Evolutionary conservation across 495 filamentous ascomycete genomes (phyloP).

Genomic region (Acidiella bohemica): DNA sequence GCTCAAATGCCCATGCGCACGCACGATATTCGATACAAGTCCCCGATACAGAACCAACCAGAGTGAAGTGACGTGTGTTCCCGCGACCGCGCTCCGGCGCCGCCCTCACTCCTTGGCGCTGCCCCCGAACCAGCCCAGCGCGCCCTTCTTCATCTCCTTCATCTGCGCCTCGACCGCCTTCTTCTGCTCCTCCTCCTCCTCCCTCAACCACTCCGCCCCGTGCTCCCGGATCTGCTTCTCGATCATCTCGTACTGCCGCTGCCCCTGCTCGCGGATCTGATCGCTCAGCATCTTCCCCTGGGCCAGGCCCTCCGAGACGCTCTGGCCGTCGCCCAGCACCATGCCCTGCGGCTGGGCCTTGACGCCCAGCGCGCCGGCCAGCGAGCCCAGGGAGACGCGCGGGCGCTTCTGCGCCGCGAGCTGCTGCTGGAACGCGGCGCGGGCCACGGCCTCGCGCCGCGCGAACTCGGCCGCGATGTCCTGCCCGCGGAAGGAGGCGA

Average conservation of each 20-base stretch:
- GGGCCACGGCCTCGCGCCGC: conserved; percentile 67
- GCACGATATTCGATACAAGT: too few relatives aligned
- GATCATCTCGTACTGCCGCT: conserved; percentile 73
- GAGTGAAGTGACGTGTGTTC: too few relatives aligned
- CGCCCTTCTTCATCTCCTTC: conserved; percentile 64
- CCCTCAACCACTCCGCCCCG: conserved; percentile 84
- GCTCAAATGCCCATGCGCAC: too few relatives aligned
- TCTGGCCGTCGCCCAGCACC: conserved; percentile 51
- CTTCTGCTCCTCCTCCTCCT: conserved; percentile 75
- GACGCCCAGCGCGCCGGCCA: conserved; percentile 61
- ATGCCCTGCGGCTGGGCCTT: conserved; percentile 34
- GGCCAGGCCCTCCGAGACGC: conserved; percentile 55
- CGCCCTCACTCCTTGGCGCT: conserved; percentile 3
- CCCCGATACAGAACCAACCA: too few relatives aligned
- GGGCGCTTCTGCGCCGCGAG: conserved; percentile 56
- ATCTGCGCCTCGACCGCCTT: conserved; percentile 77
- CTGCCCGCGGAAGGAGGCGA: conserved; percentile 77
- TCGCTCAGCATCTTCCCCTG: conserved; percentile 94
- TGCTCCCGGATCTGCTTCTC: conserved; percentile 84
- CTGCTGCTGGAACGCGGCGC: conserved; percentile 65
- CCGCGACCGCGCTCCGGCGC: too few relatives aligned
- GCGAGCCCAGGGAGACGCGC: conserved; percentile 37
- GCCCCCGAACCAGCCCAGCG: conserved; percentile 43
- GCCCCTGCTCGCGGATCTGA: conserved; percentile 77
- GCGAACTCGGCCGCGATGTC: conserved; percentile 81